Conservation (phyloP, 345 rosid species). For the Bruguiera parviflora region DNA sequence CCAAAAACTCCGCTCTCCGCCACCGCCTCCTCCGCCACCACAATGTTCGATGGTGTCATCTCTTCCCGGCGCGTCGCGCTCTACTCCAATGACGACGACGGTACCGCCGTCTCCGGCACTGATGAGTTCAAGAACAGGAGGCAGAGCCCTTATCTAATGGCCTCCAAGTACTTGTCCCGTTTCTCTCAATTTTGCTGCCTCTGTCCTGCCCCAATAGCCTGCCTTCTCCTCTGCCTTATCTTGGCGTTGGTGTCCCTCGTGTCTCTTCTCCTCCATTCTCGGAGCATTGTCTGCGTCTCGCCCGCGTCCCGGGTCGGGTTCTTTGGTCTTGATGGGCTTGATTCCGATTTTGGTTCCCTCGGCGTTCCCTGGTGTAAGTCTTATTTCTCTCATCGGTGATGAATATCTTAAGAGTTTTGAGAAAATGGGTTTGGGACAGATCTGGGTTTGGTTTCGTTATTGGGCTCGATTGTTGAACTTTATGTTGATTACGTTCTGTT, state of each 20-base stretch:
- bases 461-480: neutral
- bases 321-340: conserved; percentile 71
- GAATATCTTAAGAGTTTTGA: neutral
- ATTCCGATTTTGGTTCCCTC: conserved; percentile 81
- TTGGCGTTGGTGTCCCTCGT: conserved; percentile 5
- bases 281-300: conserved; percentile 67
- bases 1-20: conserved; percentile 5
- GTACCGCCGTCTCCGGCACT: conserved; percentile 3
- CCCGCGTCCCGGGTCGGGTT: conserved; percentile 64
- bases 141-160: conserved; percentile 20
- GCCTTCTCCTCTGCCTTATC: conserved; percentile 21
- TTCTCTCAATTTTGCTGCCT: conserved; percentile 16
- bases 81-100: conserved; percentile 8
- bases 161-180: conserved; percentile 29
- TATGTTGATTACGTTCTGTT: neutral
- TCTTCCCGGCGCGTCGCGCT: conserved; percentile 22
- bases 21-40: conserved; percentile 10
- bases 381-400: neutral
- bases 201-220: conserved; percentile 15
- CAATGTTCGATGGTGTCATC: conserved; percentile 29
- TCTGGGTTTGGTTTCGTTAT: conserved; percentile 8
- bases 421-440: conserved; percentile 4
- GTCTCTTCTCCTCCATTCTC: conserved; percentile 23
- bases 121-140: conserved; percentile 33
- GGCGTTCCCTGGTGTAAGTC: conserved; percentile 99